Base-by-base conservation (phyloP, 108 stramenopile genomes). In the Cyclotella distinguenda region DNA sequence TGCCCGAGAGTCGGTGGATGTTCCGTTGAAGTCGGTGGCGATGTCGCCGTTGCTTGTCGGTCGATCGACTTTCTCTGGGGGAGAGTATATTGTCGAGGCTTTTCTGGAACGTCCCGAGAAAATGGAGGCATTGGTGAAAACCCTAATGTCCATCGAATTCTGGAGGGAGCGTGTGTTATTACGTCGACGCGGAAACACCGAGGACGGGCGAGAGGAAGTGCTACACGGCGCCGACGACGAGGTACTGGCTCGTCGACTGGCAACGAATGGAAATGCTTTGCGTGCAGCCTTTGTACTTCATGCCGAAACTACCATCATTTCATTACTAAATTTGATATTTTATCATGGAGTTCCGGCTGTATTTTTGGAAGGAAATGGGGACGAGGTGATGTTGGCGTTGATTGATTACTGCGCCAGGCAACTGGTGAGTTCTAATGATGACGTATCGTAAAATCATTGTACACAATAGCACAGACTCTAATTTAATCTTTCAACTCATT, bases 391-490 rank as follows among this genome's bases (percentile, higher is more conserved):
- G 35, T 30, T 80, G 26, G 57, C 74, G 5, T 68, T 80, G 38
- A 34, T 80, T 18, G 79, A 80, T 76, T 80, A 80, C 34, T 80
- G 79, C 52, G 79, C 79, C 5, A 50, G 79, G 26, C 70, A 67
- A 35, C 25, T 80, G 64, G 79, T 66, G 40, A 61, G 74, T 35
- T 31, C n/a, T 38, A 25, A 3, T 44, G 33, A 57, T 26, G 36
- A 0, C 33, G 0, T 50, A 16, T 18, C 32, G 62, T 33, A 5
- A 12, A 13, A 7, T 38, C 4, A 6, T n/a, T 34, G 18, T 30
- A 5, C n/a, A 19, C 21, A 53, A 51, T 21, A 28, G 12, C 50
- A 23, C 16, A 48, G 1, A 16, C n/a, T 5, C 44, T 15, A 9
- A 11, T 23, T 48, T 19, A 6, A 22, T 48, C 1, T 18, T 10